Base-by-base conservation (phyloP, 2,329 filamentous ascomycete species). In the Fusarium sp. region DNA sequence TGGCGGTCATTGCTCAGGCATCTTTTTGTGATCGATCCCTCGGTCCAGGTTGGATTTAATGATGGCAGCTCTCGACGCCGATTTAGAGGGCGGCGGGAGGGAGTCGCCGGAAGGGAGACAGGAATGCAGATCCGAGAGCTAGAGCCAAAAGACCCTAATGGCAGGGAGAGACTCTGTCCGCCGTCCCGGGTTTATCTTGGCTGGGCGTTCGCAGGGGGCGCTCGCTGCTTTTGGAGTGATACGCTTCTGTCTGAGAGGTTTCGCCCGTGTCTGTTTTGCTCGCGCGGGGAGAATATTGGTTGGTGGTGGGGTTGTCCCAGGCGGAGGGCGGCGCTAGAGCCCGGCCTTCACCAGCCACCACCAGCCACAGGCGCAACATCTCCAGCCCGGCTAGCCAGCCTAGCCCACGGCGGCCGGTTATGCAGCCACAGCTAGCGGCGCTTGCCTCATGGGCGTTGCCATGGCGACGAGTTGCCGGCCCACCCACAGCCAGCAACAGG, bases 1-100 rank as follows among this genome's bases (percentile, higher is more conserved):
- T 86, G 77, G 71, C 76, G 71, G 72, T 67, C 71, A 64, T 67
- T 54, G 55, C 59, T 57, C 44, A 46, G 41, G 54, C 54, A 50
- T 51, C 37, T 12, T 16, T 48, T 58, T 68, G 48, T 61, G 68
- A 56, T 68, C 53, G 65, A 69, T 71, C 46, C 61, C 39, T 23
- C 56, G 48, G 51, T 44, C 43, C 37, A 40, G 46, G 50, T 41
- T 27, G 23, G 18, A 46, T 66, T 55, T 63, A 51, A 56, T 27
- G 47, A 30, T 60, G 47, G 47, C 16, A 47, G 36, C 40, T 57
- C 43, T 34, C 40, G 47, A 27, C 47, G 18, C 34, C 55, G 40
- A 30, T 48, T 51, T 37, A 39, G 40, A 47, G 66, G 30, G 53
- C 7, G 39, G 30, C 30, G 39, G 40, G 30, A n/a, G 52, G 43